phyloP scores from a whole-genome alignment of 768 basidiomycete species.

The Tephrocybe sp. region DNA sequence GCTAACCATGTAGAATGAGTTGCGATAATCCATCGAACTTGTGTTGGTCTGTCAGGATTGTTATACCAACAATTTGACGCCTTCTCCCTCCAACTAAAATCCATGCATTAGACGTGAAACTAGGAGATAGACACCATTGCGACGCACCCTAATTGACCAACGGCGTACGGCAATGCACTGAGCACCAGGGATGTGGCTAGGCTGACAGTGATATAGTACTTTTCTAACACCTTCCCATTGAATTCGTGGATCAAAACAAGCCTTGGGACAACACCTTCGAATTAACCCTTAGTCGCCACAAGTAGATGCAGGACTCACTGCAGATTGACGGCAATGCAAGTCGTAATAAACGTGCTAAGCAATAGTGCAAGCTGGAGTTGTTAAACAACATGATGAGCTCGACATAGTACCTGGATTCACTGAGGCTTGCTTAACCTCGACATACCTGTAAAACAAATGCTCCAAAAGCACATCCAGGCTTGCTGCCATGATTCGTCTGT shows the following conservation, averaged over 20 bases:
- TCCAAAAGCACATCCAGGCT: neutral
- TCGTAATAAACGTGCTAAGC: conserved; percentile 4
- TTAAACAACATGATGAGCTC: too few relatives aligned
- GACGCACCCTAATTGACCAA: conserved; percentile 7
- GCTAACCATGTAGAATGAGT: conserved; percentile 11
- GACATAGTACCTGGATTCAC: neutral
- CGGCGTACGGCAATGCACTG: neutral
- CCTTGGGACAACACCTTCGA: neutral
- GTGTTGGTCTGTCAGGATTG: conserved; percentile 4
- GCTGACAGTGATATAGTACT: conserved; percentile 5
- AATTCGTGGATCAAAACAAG: conserved; percentile 5
- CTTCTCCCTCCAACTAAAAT: conserved; percentile 5
- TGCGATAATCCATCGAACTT: conserved; percentile 7
- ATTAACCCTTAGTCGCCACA: neutral
- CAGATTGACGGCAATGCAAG: conserved; percentile 4
- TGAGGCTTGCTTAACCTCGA: neutral
- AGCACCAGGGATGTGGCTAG: neutral
- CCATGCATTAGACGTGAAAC: neutral
- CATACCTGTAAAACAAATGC: neutral
- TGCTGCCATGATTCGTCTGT: neutral
- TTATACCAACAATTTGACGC: conserved; percentile 10
- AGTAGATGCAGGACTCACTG: neutral
- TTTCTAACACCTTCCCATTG: too few relatives aligned
- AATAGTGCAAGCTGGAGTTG: neutral
- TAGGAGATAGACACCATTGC: too few relatives aligned